Evolutionary conservation across 306 rosid species (phyloP), one percentile per base, ranked within the genome.

Genomic region (Amphicarpaea edgeworthii): DNA sequence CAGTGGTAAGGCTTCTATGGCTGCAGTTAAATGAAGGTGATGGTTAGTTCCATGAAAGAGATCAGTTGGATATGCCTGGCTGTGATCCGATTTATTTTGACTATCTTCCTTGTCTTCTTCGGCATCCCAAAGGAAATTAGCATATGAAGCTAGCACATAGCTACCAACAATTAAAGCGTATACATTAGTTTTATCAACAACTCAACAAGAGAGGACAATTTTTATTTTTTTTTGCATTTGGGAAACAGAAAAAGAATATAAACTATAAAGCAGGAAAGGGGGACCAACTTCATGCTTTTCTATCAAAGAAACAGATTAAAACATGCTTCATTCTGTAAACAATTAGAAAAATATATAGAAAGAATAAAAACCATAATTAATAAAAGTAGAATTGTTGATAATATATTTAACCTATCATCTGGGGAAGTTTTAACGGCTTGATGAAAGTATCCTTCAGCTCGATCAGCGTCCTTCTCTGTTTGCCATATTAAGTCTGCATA

Each of bases 401-500:
- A 68, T 34, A 40, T 53, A 14, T 68, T 82, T 70, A 61, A 93
- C 96, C 97, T 81, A 79, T 93, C 90, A 49, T 87, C 79, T 1
- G 96, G 96, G 38, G 91, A 70, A 69, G 73, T 75, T 83, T 86
- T 61, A 73, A 90, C 83, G 63, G 98, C 97, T 88, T 81, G 93
- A 77, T 88, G 78, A 82, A 83, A 88, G 81, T 93, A 93, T 41
- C 30, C 65, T 84, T 86, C 91, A 67, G 96, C 96, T 76, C 90
- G 86, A 74, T 70, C 53, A 69, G 79, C 86, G 82, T 90, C 82
- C 81, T 83, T 90, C n/a, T 90, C 60, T 16, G 82, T 71, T 51
- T 75, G 83, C 98, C 97, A 93, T 73, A 89, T 87, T 37, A 93
- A 69, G 68, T 88, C 90, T 7, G 89, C 97, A 75, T 89, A 91